phyloP scores from a whole-genome alignment of 140 eudicot genomes.

The Ambrosia hybrid region DNA sequence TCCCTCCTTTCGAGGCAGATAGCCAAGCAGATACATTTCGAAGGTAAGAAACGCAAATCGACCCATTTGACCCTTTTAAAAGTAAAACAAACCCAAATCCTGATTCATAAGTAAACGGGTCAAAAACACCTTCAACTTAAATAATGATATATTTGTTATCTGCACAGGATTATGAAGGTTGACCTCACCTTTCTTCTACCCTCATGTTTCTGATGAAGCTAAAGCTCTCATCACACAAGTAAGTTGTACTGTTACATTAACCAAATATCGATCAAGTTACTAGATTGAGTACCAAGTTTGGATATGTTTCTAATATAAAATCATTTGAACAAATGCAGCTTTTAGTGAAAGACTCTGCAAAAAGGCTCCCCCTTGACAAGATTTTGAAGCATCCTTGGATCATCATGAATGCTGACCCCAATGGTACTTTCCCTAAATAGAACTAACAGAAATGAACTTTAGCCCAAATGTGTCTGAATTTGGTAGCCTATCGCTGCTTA shows the following conservation, averaged over 20 bases:
- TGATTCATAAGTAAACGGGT: neutral
- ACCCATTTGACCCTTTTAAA: neutral
- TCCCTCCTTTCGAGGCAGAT: conserved; percentile 92
- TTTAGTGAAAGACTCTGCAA: conserved; percentile 83
- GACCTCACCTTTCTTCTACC: conserved; percentile 69
- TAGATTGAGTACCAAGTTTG: neutral
- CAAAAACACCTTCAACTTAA: neutral
- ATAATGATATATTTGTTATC: conserved; percentile 6
- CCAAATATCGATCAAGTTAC: neutral
- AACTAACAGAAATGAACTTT: neutral
- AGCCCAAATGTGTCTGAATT: conserved; percentile 10
- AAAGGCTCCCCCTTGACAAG: conserved; percentile 80
- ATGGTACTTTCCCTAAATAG: conserved; percentile 42
- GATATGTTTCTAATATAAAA: neutral
- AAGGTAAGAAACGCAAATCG: conserved; percentile 41
- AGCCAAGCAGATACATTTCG: conserved; percentile 76
- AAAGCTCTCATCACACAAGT: conserved; percentile 73
- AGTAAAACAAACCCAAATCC: neutral
- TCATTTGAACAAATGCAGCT: conserved; percentile 57
- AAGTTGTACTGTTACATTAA: conserved; percentile 23
- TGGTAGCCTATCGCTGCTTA: conserved; percentile 15
- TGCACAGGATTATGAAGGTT: conserved; percentile 73
- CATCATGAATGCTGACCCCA: conserved; percentile 58
- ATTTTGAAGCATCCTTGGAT: conserved; percentile 94
- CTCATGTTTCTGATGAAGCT: conserved; percentile 67